Evolutionary conservation across 495 filamentous ascomycete genomes (phyloP), one percentile per base, ranked within the genome.

Genomic region (Terfezia boudieri): DNA sequence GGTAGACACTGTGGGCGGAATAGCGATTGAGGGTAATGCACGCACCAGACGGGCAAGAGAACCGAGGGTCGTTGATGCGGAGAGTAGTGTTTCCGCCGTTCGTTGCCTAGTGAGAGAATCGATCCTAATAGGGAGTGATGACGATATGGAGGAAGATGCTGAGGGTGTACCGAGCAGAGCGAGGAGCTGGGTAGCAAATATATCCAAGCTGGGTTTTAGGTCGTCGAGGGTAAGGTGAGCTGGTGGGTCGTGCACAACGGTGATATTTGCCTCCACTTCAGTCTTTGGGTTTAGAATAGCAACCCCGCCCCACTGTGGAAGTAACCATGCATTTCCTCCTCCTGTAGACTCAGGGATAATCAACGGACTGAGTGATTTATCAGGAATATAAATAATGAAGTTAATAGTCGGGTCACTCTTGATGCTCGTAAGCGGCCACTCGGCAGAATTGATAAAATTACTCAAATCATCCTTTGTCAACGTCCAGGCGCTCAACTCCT

Each of bases 221-320:
- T 76, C 74, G 1, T 77, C 74, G 36, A 71, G 73, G 4, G 73
- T 70, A 5, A 85, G 68, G 53, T 71, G 67, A 5, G 57, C 65
- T 14, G 41, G 41, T 9, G 41, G 41, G 41, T 14, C 17, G 12
- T 20, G 14, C 41, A 14, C 66, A 57, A 70, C 68, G 22, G 37
- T 48, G 22, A 46, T 17, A 41, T 57, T 51, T 53, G 57, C 41
- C 49, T 51, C 23, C 43, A 50, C 54, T 53, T 53, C 59, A 26
- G 60, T 69, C 0, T 76, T 66, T 9, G 76, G 74, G 46, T 89
- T 83, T 43, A 93, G 69, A 50, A 95, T 79, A 63, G 81, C 79
- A 12, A 95, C 83, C 9, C 88, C 86, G 52, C 90, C 90, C 92
- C 92, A 96, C 71, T 98, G 90, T 0, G 92, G 92, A 17, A 96